Evolutionary conservation across 1,284 basidiomycete genomes (phyloP), one percentile per base, ranked within the genome.

Genomic region (Pseudomicrostroma phylloplanum): DNA sequence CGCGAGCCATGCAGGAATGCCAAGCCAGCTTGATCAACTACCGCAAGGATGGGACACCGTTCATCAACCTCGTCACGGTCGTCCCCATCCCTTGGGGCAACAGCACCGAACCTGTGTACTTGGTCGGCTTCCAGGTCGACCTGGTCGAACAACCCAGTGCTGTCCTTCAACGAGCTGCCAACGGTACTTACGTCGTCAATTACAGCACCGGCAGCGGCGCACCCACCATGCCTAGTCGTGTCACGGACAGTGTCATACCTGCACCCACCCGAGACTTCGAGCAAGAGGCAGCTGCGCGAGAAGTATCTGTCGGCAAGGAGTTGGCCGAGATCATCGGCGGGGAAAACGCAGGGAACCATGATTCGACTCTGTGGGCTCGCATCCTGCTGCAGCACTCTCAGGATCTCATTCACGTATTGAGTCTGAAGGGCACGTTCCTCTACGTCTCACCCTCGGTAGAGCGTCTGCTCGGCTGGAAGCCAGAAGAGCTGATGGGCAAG

Each of bases 1-100:
- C 53, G 56, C 58, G 59, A n/a, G 25, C 19, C 7, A 9, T 62
- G 8, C 63, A 65, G 23, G 75, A 77, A 57, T 91, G 88, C 68
- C 93, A 96, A 82, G 87, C 87, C 1, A 87, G 84, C 60, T 82
- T 97, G 60, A 85, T 93, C 80, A 96, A 96, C 80, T 96, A 92
- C 76, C 84, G 86, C 58, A 91, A 91, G 77, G 86, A 87, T 63
- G 91, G 91, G 3, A 82, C 84, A n/a, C 86, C 91, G 0, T 96
- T 96, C 71, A 80, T 81, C 74, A 81, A 81, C 62, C 68, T 81
- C 57, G 80, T 81, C 60, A 80, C 80, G 9, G 67, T 78, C n/a
- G 69, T 78, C 6, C 72, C 73, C 48, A 68, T 74, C 39, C 68
- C 57, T 48, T 69, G 64, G 70, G 67, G 62, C 62, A 19, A 62